These are phyloP conservation scores for Pseudocohnilembus persalinus DNA, from an alignment of 169 alveolate genomes.

Conservation along the genomic window DNA sequence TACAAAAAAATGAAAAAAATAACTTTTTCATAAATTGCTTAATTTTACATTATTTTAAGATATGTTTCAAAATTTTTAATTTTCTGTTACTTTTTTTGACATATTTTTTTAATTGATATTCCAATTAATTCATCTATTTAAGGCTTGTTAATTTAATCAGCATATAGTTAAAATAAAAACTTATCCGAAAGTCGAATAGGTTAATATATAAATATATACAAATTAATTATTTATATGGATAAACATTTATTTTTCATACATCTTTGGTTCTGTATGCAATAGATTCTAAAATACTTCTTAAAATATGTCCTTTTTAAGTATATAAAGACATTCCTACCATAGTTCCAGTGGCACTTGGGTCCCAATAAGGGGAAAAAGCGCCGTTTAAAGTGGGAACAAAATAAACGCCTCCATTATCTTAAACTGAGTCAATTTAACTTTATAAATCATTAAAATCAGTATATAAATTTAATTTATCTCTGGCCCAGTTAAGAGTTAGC, in stretches of 20 bases:
- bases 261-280: slow-evolving; percentile 84
- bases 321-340: slow-evolving; percentile 89
- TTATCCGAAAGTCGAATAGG: too few relatives aligned
- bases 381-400: slow-evolving; percentile 95
- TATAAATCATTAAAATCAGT: slow-evolving; percentile 68
- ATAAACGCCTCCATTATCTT: slow-evolving; percentile 88
- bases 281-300: slow-evolving; percentile 90
- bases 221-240: not conserved
- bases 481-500: slow-evolving; percentile 89
- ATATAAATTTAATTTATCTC: slow-evolving; percentile 64
- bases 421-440: slow-evolving; percentile 59
- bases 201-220: too few relatives aligned
- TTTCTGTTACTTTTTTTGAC: too few relatives aligned
- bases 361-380: slow-evolving; percentile 95
- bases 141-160: too few relatives aligned
- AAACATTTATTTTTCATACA: not conserved
- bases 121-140: too few relatives aligned
- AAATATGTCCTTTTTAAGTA: slow-evolving; percentile 85
- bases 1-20: too few relatives aligned
- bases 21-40: too few relatives aligned
- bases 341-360: slow-evolving; percentile 90
- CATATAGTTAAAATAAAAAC: too few relatives aligned
- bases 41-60: too few relatives aligned
- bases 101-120: too few relatives aligned
- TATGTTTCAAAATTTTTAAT: too few relatives aligned